Conservation (phyloP, 1,139 yeast genomes). For the Ogataea hybrid region DNA sequence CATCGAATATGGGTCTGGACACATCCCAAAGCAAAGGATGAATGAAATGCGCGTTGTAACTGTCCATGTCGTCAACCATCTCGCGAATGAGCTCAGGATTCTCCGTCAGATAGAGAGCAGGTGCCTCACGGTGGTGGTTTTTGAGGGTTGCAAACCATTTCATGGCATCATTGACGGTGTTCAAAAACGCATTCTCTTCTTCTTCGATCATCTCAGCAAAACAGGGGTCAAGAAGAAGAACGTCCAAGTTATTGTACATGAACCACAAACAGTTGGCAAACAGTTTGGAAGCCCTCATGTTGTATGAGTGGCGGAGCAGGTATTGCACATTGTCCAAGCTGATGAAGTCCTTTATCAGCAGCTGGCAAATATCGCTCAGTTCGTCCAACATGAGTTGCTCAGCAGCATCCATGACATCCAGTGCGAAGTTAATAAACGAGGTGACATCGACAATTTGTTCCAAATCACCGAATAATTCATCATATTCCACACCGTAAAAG, state of each 20-base stretch:
- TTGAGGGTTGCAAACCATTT: constrained; percentile 28
- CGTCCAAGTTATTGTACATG: constrained; percentile 63
- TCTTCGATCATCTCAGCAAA: constrained; percentile 22
- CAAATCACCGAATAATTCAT: constrained; percentile 43
- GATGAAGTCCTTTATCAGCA: constrained; percentile 58
- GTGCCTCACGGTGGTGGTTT: constrained; percentile 21
- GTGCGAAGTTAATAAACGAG: constrained; percentile 51
- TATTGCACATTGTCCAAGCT: constrained; percentile 58
- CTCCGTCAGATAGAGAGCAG: constrained; percentile 16
- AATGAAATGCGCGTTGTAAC: constrained; percentile 51
- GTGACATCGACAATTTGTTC: constrained; percentile 33
- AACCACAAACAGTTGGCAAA: constrained; percentile 65
- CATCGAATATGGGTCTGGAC: constrained; percentile 47
- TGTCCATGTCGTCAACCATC: constrained; percentile 37
- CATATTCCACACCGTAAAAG: constrained; percentile 54
- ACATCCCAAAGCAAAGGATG: constrained; percentile 34
- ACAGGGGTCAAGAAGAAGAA: constrained; percentile 50
- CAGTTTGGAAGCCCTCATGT: constrained; percentile 52
- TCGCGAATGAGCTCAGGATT: constrained; percentile 24
- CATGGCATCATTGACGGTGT: constrained; percentile 24
- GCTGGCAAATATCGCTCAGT: constrained; percentile 60
- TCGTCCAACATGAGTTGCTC: constrained; percentile 64
- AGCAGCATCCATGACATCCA: constrained; percentile 60
- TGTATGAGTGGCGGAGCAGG: constrained; percentile 53
- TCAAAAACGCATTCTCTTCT: constrained; percentile 18